Conservation (phyloP, 1,139 yeast genomes). For the Kodamaea plutei region DNA sequence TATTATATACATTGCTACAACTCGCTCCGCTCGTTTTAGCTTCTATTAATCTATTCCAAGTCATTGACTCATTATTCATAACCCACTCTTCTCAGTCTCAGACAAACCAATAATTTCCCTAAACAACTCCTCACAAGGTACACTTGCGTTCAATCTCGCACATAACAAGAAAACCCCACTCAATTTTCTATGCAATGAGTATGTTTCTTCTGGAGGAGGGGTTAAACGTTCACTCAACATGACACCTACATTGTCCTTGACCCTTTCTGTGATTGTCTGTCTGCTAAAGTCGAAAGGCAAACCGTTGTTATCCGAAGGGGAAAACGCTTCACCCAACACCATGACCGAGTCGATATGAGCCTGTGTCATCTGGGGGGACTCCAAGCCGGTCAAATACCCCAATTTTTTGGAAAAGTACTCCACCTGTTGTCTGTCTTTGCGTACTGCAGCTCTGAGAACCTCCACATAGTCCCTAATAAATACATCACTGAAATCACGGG, state of each 20-base stretch:
- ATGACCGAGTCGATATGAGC: slow-evolving; percentile 91
- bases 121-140: slow-evolving; percentile 78
- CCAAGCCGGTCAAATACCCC: slow-evolving; percentile 91
- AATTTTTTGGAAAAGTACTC: slow-evolving; percentile 63
- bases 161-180: slow-evolving; percentile 92
- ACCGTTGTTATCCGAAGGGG: slow-evolving; percentile 47
- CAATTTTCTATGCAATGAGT: slow-evolving; percentile 87
- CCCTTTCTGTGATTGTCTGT: slow-evolving; percentile 93
- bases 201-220: slow-evolving; percentile 98
- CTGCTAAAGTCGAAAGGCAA: slow-evolving; percentile 63
- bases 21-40: no score
- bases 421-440: slow-evolving; percentile 61
- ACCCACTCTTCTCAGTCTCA: no score
- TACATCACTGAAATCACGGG: slow-evolving; percentile 67
- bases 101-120: slow-evolving; percentile 58
- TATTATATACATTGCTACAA: no score
- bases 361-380: slow-evolving; percentile 77
- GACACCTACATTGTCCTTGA: slow-evolving; percentile 74
- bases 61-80: no score
- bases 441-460: slow-evolving; percentile 73
- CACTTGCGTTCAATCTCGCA: slow-evolving; percentile 77
- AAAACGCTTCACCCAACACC: slow-evolving; percentile 90
- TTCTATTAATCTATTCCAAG: no score
- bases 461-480: slow-evolving; percentile 69
- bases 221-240: slow-evolving; percentile 90